Percentiles rank a stretch among this genome's conserved stretches.
phyloP scores from a whole-genome alignment of 2,329 filamentous ascomycete species.

The Fusarium caatingaense region DNA sequence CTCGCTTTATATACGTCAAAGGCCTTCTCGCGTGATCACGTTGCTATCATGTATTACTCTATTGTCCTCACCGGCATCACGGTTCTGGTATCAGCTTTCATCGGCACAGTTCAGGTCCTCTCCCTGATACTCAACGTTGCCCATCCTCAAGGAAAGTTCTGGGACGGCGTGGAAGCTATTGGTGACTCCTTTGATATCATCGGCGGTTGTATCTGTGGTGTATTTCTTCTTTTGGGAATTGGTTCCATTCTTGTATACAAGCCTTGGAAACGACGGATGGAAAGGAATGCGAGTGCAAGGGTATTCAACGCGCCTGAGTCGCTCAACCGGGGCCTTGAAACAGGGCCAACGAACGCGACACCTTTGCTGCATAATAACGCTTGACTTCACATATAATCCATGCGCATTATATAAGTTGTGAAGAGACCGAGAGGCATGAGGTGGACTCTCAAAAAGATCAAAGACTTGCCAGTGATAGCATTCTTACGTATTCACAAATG shows the following conservation, averaged over 20 bases:
- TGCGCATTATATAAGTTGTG: background rate
- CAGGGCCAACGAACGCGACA: background rate
- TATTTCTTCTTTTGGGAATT: slow-evolving; percentile 82
- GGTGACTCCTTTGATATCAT: slow-evolving; percentile 88
- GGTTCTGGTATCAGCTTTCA: slow-evolving; percentile 84
- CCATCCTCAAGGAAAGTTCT: slow-evolving; percentile 80
- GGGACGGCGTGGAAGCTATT: slow-evolving; percentile 83
- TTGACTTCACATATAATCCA: background rate
- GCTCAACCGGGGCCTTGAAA: background rate
- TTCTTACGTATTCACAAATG: background rate
- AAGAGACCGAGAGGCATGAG: background rate
- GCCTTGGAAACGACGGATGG: slow-evolving; percentile 75
- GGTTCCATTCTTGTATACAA: slow-evolving; percentile 80
- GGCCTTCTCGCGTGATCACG: slow-evolving; percentile 78
- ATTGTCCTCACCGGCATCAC: slow-evolving; percentile 87
- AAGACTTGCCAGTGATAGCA: rapidly evolving
- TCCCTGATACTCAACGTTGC: slow-evolving; percentile 82
- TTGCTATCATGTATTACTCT: slow-evolving; percentile 96
- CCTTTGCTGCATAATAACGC: background rate
- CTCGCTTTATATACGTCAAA: slow-evolving; percentile 90
- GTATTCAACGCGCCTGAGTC: background rate
- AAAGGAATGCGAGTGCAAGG: slow-evolving; percentile 31
- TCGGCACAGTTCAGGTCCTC: slow-evolving; percentile 86
- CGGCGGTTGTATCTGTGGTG: slow-evolving; percentile 85
- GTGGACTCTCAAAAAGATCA: background rate